Evolutionary conservation across 495 filamentous ascomycete species (phyloP).

Genomic region (Choiromyces venosus): DNA sequence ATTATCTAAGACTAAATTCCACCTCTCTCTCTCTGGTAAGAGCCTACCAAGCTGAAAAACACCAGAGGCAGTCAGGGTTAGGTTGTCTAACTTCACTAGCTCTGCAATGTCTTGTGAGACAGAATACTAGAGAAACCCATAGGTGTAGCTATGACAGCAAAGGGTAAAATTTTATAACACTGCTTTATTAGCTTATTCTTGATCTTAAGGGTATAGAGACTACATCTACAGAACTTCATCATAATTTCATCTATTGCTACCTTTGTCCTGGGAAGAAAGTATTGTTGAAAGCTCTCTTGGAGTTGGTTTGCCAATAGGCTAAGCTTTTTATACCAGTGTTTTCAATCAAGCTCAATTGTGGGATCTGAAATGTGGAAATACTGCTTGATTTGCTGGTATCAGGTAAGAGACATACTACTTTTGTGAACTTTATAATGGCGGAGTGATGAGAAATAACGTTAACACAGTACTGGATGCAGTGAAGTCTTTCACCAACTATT

Average conservation of each 20-base stretch:
- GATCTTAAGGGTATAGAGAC: background rate
- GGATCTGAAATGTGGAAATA: background rate
- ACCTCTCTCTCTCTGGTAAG: too few relatives aligned
- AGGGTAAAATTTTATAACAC: too few relatives aligned
- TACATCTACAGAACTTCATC: background rate
- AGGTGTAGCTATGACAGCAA: too few relatives aligned
- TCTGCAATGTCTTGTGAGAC: too few relatives aligned
- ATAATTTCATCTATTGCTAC: background rate
- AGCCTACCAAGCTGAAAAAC: too few relatives aligned
- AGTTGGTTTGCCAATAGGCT: background rate
- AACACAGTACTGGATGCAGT: too few relatives aligned
- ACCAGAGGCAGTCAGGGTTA: too few relatives aligned
- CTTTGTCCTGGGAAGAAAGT: background rate
- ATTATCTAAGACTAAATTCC: slow-evolving; percentile 9
- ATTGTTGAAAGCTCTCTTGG: background rate
- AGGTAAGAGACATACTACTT: background rate
- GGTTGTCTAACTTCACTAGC: too few relatives aligned
- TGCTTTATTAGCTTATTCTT: too few relatives aligned
- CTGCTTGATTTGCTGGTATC: background rate
- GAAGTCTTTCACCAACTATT: background rate
- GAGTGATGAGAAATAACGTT: too few relatives aligned
- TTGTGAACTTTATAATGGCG: too few relatives aligned
- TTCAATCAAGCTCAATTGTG: background rate
- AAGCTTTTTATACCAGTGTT: background rate
- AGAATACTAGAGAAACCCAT: too few relatives aligned